phyloP scores from a whole-genome alignment of 1,284 basidiomycete genomes.

The Stygiomarasmius scandens region DNA sequence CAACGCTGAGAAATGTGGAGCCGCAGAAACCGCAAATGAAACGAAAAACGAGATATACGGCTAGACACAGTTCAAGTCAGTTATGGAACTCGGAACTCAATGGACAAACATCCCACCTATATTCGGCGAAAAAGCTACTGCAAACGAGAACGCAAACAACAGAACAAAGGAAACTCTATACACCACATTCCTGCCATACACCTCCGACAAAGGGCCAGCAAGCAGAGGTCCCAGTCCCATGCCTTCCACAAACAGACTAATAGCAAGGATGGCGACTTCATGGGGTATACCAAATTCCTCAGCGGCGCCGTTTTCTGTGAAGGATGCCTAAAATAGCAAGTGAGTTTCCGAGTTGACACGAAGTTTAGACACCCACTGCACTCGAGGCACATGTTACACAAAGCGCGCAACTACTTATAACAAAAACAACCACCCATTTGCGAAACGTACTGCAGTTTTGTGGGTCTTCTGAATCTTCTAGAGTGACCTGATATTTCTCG shows the following conservation, averaged over 20 bases:
- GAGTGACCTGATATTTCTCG: slow-evolving; percentile 3
- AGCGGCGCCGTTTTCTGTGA: slow-evolving; percentile 65
- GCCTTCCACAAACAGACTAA: slow-evolving; percentile 69
- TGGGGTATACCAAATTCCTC: slow-evolving; percentile 61
- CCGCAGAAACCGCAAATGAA: slow-evolving; percentile 73
- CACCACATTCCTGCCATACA: slow-evolving; percentile 58
- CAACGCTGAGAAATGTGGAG: slow-evolving; percentile 78
- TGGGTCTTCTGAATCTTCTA: slow-evolving; percentile 45
- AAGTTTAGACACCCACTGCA: slow-evolving; percentile 47
- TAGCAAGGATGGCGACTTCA: slow-evolving; percentile 68
- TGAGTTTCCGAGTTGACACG: not conserved
- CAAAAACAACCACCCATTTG: slow-evolving; percentile 62
- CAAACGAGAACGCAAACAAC: slow-evolving; percentile 60
- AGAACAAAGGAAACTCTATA: slow-evolving; percentile 54
- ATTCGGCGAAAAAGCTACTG: slow-evolving; percentile 69
- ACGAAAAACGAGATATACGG: slow-evolving; percentile 67
- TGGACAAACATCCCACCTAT: slow-evolving; percentile 40
- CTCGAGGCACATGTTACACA: slow-evolving; percentile 76
- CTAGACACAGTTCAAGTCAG: slow-evolving; percentile 32
- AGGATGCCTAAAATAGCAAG: slow-evolving; percentile 51
- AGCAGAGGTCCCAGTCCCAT: slow-evolving; percentile 51
- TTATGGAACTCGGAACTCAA: not conserved
- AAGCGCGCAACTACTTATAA: slow-evolving; percentile 55
- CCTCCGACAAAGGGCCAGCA: slow-evolving; percentile 58
- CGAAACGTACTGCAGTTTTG: slow-evolving; percentile 45